Percentiles rank a stretch among this genome's conserved stretches.
These are phyloP conservation scores for Trypanosoma cruzi DNA, from an alignment of 208 protist genomes.

Conservation along the genomic window DNA sequence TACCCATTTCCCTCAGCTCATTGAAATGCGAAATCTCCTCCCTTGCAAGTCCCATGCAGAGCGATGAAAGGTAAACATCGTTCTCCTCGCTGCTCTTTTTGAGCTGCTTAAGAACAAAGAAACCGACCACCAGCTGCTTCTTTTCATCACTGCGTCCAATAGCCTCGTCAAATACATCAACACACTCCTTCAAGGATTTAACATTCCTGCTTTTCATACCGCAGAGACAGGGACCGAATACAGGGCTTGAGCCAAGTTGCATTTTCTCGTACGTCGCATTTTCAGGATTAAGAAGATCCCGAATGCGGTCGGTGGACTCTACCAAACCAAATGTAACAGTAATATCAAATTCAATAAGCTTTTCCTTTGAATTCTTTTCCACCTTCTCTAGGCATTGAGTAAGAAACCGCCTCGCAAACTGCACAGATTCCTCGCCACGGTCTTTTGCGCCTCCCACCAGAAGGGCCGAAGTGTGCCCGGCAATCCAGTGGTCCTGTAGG, in stretches of 20 bases:
- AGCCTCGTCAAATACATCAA: slow-evolving; percentile 46
- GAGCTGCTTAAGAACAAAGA: slow-evolving; percentile 75
- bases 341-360: slow-evolving; percentile 55
- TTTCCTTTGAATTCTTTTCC: slow-evolving; percentile 58
- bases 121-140: slow-evolving; percentile 60
- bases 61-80: slow-evolving; percentile 75
- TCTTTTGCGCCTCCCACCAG: slow-evolving; percentile 56
- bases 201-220: slow-evolving; percentile 49
- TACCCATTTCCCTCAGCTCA: slow-evolving; percentile 66
- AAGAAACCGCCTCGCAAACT: slow-evolving; percentile 48
- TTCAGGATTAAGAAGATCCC: slow-evolving; percentile 57
- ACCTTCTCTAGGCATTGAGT: slow-evolving; percentile 47
- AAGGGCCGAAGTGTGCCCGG: slow-evolving; percentile 68
- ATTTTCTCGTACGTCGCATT: slow-evolving; percentile 39
- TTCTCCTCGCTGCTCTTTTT: slow-evolving; percentile 50
- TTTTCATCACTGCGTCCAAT: slow-evolving; percentile 44
- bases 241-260: slow-evolving; percentile 61
- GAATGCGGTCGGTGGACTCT: slow-evolving; percentile 49
- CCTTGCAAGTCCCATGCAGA: slow-evolving; percentile 59
- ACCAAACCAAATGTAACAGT: slow-evolving; percentile 62
- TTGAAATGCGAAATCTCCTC: slow-evolving; percentile 48
- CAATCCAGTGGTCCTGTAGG: slow-evolving; percentile 74
- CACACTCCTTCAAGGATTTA: slow-evolving; percentile 38
- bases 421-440: slow-evolving; percentile 33
- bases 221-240: slow-evolving; percentile 78